Base-by-base conservation (phyloP, 2,329 filamentous ascomycete genomes). In the Didymella pinodella region DNA sequence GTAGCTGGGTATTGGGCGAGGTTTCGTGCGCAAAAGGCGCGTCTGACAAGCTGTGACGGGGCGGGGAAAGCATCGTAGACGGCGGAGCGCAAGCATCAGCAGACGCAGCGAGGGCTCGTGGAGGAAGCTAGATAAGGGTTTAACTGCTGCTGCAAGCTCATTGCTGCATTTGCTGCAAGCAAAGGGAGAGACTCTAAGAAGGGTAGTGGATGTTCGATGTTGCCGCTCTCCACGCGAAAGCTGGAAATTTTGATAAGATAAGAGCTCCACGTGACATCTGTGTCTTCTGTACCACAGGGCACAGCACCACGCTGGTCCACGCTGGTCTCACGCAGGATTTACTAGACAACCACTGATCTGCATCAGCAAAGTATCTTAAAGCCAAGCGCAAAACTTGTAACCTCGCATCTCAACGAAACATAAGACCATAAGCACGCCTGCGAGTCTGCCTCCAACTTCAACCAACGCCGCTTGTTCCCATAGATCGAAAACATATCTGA, bases 1-100 rank as follows among this genome's bases (percentile, higher is more conserved):
- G 20, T 70, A 71, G n/a, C 43, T 38, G 3, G 72, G 67, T 29
- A 70, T 66, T 20, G 47, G 43, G 10, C 61, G 61, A 18, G 73
- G 72, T 28, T 61, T 48, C n/a, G 71, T 73, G 32, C 61, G 69
- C 31, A 76, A 36, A 7, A 56, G 61, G 49, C 72, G 71, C 20
- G 46, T 49, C 40, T 67, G 69, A 28, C 59, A 51, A 48, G 26
- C 44, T 46, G 41, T 57, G 48, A 57, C 47, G 54, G 65, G 65
- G 65, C 61, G 59, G 54, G 62, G 63, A 63, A 64, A 48, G 60
- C 64, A 68, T 69, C 65, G 65, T 49, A 61, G 54, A 51, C 59
- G 59, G 56, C 59, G 62, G 40, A 65, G 62, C 56, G 63, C 55
- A 65, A 67, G 69, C 70, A 72, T 72, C 64, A 68, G 66, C 62